Evolutionary conservation across 2,329 filamentous ascomycete genomes (phyloP).

Genomic region (Nectriaceae sp.): DNA sequence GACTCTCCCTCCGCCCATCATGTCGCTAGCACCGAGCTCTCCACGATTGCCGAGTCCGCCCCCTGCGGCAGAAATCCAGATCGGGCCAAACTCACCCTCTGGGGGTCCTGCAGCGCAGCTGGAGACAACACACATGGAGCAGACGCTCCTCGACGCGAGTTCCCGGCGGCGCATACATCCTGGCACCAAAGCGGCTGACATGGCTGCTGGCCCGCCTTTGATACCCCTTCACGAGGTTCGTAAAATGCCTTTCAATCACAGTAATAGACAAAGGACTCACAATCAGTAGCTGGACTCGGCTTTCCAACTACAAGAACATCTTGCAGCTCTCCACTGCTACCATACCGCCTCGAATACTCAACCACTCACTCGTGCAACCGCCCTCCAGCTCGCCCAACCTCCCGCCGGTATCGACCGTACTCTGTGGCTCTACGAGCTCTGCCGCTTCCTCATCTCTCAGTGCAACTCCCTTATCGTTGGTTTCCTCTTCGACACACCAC

Average conservation of each 20-base stretch:
- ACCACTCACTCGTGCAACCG: slow-evolving; percentile 75
- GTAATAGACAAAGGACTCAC: slow-evolving; percentile 4
- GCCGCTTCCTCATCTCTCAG: slow-evolving; percentile 91
- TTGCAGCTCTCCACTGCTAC: slow-evolving; percentile 86
- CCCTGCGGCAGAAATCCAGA: slow-evolving; percentile 91
- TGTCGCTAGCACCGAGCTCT: slow-evolving; percentile 71
- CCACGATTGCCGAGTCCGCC: slow-evolving; percentile 94
- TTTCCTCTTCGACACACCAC: slow-evolving; percentile 87
- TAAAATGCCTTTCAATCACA: slow-evolving; percentile 16
- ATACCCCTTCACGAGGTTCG: slow-evolving; percentile 81
- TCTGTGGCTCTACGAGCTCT: slow-evolving; percentile 97
- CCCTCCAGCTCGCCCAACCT: slow-evolving; percentile 74
- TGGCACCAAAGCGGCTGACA: slow-evolving; percentile 88
- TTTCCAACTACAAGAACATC: slow-evolving; percentile 95
- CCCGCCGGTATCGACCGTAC: slow-evolving; percentile 82
- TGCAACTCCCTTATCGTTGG: slow-evolving; percentile 91
- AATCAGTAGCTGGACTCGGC: slow-evolving; percentile 82
- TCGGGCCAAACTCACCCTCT: slow-evolving; percentile 75
- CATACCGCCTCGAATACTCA: slow-evolving; percentile 69
- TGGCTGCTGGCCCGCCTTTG: slow-evolving; percentile 88
- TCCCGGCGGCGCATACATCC: slow-evolving; percentile 85
- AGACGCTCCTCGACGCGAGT: slow-evolving; percentile 68
- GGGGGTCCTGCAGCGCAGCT: slow-evolving; percentile 55
- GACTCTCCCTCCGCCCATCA: slow-evolving; percentile 30
- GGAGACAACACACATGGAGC: slow-evolving; percentile 64